Evolutionary conservation across 1,284 basidiomycete genomes (phyloP), one percentile per base, ranked within the genome.

Genomic region (Pyrrhoderma lamaoense): DNA sequence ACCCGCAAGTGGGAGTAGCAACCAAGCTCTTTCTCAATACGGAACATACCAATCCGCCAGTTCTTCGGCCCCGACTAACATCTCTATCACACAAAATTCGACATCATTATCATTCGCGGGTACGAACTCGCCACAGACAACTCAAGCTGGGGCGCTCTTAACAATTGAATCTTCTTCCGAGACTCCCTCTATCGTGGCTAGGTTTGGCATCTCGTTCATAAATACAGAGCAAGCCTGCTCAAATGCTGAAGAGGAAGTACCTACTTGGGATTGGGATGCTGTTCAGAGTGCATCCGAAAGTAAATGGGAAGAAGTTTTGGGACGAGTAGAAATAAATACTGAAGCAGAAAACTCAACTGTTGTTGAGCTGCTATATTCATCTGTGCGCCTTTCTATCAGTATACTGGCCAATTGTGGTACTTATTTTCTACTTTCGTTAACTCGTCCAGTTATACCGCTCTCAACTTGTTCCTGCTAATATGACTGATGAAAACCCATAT

Each of bases 401-500:
- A 18, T 11, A 8, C 3, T 31, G n/a, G n/a, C n/a, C n/a, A n/a
- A n/a, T n/a, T n/a, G n/a, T n/a, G n/a, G n/a, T n/a, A n/a, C n/a
- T n/a, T n/a, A n/a, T n/a, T n/a, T n/a, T n/a, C n/a, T n/a, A n/a
- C n/a, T n/a, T n/a, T n/a, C n/a, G n/a, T n/a, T n/a, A n/a, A n/a
- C n/a, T 39, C 31, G 14, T 9, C 34, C 40, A 75, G 73, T 65
- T 77, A 19, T 78, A 77, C 57, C 72, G 75, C 35, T 65, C 70
- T 0, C 71, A 71, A 23, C 64, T 78, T 23, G 73, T 76, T 1
- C 76, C 76, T 3, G 74, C 74, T 8, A 77, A 77, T 53, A 57
- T 76, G 50, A 77, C 76, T 0, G 65, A 60, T 35, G 76, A 79
- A 58, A 75, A 75, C 3, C 64, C 69, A 1, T 85, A 82, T 58